A percentile compares a stretch with the other conserved stretches of the same genome.
Evolutionary conservation across 2,329 filamentous ascomycete species (phyloP).

Genomic region (Apiospora malaysiana): DNA sequence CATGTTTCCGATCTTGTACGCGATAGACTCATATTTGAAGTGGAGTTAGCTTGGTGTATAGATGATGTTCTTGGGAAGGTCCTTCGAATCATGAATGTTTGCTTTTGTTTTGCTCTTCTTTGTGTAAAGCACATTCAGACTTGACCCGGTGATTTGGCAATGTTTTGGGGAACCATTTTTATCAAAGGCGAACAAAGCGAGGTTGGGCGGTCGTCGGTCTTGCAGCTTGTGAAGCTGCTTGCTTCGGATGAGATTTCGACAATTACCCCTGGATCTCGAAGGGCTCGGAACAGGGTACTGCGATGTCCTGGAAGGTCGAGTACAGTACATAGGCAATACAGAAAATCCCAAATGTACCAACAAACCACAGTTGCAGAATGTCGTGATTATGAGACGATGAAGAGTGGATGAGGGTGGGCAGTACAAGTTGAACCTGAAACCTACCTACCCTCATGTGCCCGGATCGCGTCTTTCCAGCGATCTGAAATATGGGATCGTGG

Average conservation of each 20-base stretch:
- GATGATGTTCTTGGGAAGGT: conserved; percentile 22
- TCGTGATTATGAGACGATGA: neutral
- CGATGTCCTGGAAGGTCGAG: conserved; percentile 23
- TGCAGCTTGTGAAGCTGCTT: neutral
- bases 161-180: conserved; percentile 30
- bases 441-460: neutral
- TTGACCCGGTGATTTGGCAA: conserved; percentile 25
- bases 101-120: neutral
- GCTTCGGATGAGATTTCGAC: neutral
- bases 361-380: conserved; percentile 12
- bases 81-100: conserved; percentile 22
- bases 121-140: neutral
- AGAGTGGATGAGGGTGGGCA: neutral
- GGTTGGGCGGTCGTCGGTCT: conserved; percentile 11
- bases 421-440: neutral
- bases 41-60: conserved; percentile 26
- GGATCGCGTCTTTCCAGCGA: neutral
- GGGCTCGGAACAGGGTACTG: conserved; percentile 42
- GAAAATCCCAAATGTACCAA: conserved; percentile 27
- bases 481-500: neutral
- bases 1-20: conserved; percentile 18
- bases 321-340: conserved; percentile 23
- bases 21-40: conserved; percentile 22
- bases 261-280: conserved; percentile 40
- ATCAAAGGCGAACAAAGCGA: conserved; percentile 30